Base-by-base conservation (phyloP, 2,329 filamentous ascomycete species). In the Zasmidium angulare region DNA sequence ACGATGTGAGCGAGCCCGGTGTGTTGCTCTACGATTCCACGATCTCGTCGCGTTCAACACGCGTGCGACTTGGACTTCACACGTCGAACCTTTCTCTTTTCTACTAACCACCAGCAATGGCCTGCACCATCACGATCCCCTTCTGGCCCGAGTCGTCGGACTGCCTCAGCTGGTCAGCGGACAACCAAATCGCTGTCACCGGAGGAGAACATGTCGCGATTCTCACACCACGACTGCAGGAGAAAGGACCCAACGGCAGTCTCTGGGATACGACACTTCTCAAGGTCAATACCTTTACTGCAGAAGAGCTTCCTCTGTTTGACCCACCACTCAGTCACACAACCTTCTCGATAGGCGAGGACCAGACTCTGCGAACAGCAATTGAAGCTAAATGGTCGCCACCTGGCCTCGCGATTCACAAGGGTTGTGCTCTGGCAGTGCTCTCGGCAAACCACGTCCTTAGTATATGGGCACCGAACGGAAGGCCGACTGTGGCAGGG, bases 151-250 rank as follows among this genome's bases (percentile, higher is more conserved):
- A 80, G 2, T 80, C 78, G 59, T 71, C 77, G 23, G 74, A 82
- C 64, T 82, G 81, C 51, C 70, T 87, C n/a, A 76, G 79, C 53
- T 87, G 85, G 84, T 86, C 84, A 6, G 71, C 76, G 43, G 83
- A 86, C 64, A 82, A 83, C 49, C 80, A 82, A 51, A 76, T 87
- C 48, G 84, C 84, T 6, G 71, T 86, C 50, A 82, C 82, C 14
- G 80, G 79, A 11, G 81, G 82, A 53, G 84, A 86, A 66, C 74
- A 78, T 61, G 77, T 86, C 19, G 77, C 84, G 46, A 74, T 86
- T 43, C 68, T 86, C n/a, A 61, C 65, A 2, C 68, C 70, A 23
- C 61, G 62, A 9, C 58, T 66, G 19, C 66, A 71, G 50, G 56
- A 61, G 31, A 68, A 61, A 19, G 65, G 71, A 59, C 58, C 58